Conservation (phyloP, 495 filamentous ascomycete species). For the Neurospora sp. region DNA sequence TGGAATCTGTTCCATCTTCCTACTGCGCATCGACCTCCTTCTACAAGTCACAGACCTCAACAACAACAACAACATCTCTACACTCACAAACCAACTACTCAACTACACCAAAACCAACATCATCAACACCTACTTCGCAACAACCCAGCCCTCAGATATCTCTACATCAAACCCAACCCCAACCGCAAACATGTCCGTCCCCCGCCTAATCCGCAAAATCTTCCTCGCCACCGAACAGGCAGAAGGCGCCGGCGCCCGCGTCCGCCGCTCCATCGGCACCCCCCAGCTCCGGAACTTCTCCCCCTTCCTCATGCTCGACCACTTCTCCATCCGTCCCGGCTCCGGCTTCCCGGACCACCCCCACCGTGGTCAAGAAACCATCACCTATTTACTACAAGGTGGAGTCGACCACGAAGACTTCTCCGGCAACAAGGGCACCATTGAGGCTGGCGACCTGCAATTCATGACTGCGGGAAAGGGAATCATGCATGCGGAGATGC, state of each 20-base stretch:
- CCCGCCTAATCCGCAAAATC: constrained; percentile 67
- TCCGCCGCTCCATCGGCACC: constrained; percentile 83
- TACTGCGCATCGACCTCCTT: constrained; percentile 21
- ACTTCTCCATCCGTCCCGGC: constrained; percentile 71
- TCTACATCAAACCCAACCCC: neutral
- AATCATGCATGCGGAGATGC: constrained; percentile 97
- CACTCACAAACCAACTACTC: constrained; percentile 2
- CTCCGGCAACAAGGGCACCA: constrained; percentile 76
- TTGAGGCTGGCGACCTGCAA: constrained; percentile 77
- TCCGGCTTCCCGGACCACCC: constrained; percentile 49
- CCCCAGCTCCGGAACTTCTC: constrained; percentile 75
- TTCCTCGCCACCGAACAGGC: constrained; percentile 80
- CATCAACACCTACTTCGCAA: neutral
- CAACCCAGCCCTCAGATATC: neutral
- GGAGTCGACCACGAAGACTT: constrained; percentile 95
- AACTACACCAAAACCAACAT: neutral
- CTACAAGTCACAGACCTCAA: constrained; percentile 17
- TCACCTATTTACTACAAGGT: constrained; percentile 81
- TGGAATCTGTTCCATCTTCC: constrained; percentile 26
- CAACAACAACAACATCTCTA: constrained; percentile 6
- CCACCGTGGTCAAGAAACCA: constrained; percentile 56
- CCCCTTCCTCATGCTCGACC: constrained; percentile 96
- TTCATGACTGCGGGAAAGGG: constrained; percentile 96
- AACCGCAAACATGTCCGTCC: constrained; percentile 47
- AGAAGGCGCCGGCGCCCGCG: constrained; percentile 82